Evolutionary conservation across 1,139 yeast species (phyloP).

Genomic region (Candida gigantensis): DNA sequence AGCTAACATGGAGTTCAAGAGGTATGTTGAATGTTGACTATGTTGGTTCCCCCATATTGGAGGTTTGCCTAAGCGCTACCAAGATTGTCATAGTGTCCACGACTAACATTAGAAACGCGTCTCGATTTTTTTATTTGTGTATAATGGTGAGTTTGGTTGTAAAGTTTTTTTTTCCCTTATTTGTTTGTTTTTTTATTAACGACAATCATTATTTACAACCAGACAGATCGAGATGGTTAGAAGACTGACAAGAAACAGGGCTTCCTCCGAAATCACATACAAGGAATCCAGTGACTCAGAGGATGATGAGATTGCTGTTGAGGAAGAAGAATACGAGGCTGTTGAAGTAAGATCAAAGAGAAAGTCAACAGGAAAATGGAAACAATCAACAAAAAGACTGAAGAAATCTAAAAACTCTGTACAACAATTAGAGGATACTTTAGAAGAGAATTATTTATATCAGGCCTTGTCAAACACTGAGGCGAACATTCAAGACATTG

Average conservation of each 20-base stretch:
- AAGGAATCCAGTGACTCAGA: conserved; percentile 16
- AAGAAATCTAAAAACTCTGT: conserved; percentile 7
- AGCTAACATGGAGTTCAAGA: no score
- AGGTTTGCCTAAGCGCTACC: no score
- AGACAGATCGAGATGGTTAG: conserved; percentile 10
- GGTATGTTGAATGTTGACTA: no score
- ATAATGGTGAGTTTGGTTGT: no score
- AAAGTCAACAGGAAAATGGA: conserved; percentile 1
- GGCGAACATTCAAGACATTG: conserved; percentile 57
- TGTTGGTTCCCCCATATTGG: no score
- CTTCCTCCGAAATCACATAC: conserved; percentile 6
- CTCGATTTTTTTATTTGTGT: no score
- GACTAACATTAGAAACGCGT: conserved; percentile 2
- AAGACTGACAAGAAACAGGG: conserved; percentile 13
- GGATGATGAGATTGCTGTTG: conserved; percentile 15
- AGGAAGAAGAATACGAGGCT: conserved; percentile 13
- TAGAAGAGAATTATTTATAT: conserved; percentile 56
- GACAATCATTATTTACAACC: conserved; percentile 9
- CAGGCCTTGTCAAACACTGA: conserved; percentile 52
- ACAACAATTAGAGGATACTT: conserved; percentile 17
- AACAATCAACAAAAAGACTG: conserved; percentile 6
- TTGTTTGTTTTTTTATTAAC: conserved; percentile 3
- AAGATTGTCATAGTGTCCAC: conserved; percentile 3
- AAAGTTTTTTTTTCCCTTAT: background rate
- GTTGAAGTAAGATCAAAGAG: conserved; percentile 2